phyloP scores from a whole-genome alignment of 257 asterid genomes.

The Capsicum chinense region DNA sequence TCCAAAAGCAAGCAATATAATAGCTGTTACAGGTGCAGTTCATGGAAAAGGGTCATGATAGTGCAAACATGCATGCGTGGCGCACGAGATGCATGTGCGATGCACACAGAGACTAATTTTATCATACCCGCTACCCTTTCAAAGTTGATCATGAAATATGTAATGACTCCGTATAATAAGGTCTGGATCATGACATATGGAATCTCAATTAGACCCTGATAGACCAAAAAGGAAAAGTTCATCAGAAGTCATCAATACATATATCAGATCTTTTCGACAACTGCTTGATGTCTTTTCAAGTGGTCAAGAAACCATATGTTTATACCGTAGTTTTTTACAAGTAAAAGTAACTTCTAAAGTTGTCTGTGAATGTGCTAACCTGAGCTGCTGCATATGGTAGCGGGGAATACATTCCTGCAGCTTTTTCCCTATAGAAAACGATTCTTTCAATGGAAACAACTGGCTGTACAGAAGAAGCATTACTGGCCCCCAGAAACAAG shows the following conservation, averaged over 20 bases:
- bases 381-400: constrained; percentile 79
- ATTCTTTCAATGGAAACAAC: constrained; percentile 77
- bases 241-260: constrained; percentile 7
- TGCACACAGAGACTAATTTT: no score
- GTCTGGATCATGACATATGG: constrained; percentile 78
- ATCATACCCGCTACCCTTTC: constrained; percentile 66
- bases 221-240: background rate
- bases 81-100: no score
- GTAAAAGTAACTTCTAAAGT: background rate
- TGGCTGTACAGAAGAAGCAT: constrained; percentile 87
- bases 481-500: constrained; percentile 81
- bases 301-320: background rate
- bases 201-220: constrained; percentile 81
- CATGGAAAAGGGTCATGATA: background rate
- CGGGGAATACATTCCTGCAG: constrained; percentile 90
- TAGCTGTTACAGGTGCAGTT: constrained; percentile 1
- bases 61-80: background rate
- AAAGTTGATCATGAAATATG: constrained; percentile 84
- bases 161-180: constrained; percentile 60
- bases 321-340: background rate
- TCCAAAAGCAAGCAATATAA: constrained; percentile 1
- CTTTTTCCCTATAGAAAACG: constrained; percentile 86
- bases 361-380: constrained; percentile 45
- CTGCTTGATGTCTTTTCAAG: no score
- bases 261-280: background rate